Percentiles rank a stretch among this genome's conserved stretches.
phyloP scores from a whole-genome alignment of 139 green algal genomes.

The Auxenochlorella pyrenoidosa region DNA sequence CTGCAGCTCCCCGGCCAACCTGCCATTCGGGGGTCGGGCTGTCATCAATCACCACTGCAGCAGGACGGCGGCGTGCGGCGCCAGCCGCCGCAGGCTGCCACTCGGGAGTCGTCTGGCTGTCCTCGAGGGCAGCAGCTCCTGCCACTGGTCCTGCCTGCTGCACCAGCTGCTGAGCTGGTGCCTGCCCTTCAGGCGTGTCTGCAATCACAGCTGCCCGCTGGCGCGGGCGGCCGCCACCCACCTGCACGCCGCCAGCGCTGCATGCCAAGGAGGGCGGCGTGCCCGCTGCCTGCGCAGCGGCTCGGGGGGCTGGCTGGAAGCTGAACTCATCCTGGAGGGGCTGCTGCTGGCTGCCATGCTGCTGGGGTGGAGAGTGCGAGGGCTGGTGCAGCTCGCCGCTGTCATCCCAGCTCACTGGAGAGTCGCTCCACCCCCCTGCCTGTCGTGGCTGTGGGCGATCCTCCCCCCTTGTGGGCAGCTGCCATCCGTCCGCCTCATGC shows the following conservation, averaged over 20 bases:
- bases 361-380: not conserved
- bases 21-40: conserved; percentile 12
- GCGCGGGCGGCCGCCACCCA: not conserved
- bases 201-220: not conserved
- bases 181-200: not conserved
- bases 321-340: not conserved
- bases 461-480: no score
- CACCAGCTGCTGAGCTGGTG: not conserved
- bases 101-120: conserved; percentile 10
- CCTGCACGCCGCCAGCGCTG: not conserved
- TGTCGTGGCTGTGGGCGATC: not conserved
- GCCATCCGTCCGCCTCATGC: not conserved
- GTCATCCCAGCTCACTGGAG: conserved; percentile 4
- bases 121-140: not conserved
- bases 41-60: not conserved
- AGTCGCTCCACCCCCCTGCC: not conserved
- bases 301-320: not conserved
- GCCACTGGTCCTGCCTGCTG: not conserved
- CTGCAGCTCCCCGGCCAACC: not conserved
- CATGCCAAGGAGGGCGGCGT: not conserved
- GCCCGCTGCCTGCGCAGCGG: not conserved
- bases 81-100: not conserved
- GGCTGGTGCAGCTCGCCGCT: not conserved
- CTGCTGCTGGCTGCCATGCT: not conserved
- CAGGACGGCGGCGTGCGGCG: not conserved